These are phyloP conservation scores for Flaveria bidentis DNA, from an alignment of 129 eudicot species.

Conservation along the genomic window DNA sequence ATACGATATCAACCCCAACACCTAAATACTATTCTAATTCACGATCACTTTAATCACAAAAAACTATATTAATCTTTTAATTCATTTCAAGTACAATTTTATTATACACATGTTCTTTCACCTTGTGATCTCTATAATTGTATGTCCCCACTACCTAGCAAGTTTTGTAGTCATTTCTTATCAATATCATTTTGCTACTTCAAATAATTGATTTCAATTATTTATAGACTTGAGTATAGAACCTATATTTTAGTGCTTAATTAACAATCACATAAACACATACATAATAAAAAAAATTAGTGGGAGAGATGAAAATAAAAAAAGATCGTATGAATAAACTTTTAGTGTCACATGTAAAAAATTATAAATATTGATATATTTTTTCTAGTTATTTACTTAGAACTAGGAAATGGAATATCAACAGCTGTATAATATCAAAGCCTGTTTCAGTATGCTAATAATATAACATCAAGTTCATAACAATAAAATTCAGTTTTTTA, in stretches of 20 bases:
- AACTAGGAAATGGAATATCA: constrained; percentile 46
- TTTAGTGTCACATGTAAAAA: too few relatives aligned
- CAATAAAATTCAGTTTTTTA: constrained; percentile 20
- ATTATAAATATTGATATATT: too few relatives aligned
- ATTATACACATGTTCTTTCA: constrained; percentile 5
- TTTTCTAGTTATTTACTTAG: too few relatives aligned
- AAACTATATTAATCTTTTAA: too few relatives aligned
- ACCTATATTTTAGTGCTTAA: not conserved
- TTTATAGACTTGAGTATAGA: not conserved
- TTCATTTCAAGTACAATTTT: too few relatives aligned
- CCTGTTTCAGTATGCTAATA: constrained; percentile 16
- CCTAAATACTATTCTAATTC: too few relatives aligned
- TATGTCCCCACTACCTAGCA: constrained; percentile 8
- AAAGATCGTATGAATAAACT: too few relatives aligned
- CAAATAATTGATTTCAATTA: not conserved
- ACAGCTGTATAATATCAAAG: constrained; percentile 45
- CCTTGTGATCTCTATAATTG: not conserved
- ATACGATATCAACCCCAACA: too few relatives aligned
- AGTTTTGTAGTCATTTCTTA: constrained; percentile 4
- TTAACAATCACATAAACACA: too few relatives aligned
- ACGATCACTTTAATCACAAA: too few relatives aligned
- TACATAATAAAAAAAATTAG: too few relatives aligned
- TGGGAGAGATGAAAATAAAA: too few relatives aligned
- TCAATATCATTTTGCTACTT: not conserved
- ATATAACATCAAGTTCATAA: constrained; percentile 19